Conservation (phyloP, 495 filamentous ascomycete genomes). For the Mycothermus thermophilus region DNA sequence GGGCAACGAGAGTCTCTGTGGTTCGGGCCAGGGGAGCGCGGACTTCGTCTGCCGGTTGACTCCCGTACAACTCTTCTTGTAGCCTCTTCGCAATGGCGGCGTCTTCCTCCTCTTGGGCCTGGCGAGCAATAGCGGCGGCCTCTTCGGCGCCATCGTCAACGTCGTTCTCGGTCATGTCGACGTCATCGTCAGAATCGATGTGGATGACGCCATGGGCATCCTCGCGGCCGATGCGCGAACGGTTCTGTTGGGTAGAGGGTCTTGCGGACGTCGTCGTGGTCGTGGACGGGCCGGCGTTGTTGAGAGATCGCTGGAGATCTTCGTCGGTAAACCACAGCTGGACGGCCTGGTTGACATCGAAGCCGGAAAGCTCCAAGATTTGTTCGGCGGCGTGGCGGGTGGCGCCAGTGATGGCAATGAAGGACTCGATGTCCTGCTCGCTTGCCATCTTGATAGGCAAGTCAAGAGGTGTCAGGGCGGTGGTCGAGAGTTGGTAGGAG, state of each 20-base stretch:
- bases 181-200: conserved; percentile 54
- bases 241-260: conserved; percentile 11
- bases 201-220: conserved; percentile 51
- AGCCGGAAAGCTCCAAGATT: conserved; percentile 71
- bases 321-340: conserved; percentile 79
- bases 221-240: conserved; percentile 25
- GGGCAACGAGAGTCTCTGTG: conserved; percentile 80
- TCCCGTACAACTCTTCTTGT: conserved; percentile 81
- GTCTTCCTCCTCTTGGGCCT: conserved; percentile 60
- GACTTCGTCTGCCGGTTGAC: conserved; percentile 36
- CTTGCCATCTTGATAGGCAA: conserved; percentile 73
- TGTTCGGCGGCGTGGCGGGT: conserved; percentile 50
- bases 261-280: conserved; percentile 10
- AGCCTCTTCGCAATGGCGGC: conserved; percentile 82
- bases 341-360: conserved; percentile 70
- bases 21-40: conserved; percentile 84
- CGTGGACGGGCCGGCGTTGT: conserved; percentile 19
- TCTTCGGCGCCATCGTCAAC: conserved; percentile 17
- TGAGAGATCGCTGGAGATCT: conserved; percentile 40
- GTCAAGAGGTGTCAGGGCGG: too few species aligned
- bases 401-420: conserved; percentile 55
- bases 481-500: too few species aligned
- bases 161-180: conserved; percentile 46
- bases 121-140: conserved; percentile 26
- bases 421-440: conserved; percentile 37